A percentile compares a stretch with the other conserved stretches of the same genome.
Conservation (phyloP, 495 filamentous ascomycete species). For the Cercophora sp. region DNA sequence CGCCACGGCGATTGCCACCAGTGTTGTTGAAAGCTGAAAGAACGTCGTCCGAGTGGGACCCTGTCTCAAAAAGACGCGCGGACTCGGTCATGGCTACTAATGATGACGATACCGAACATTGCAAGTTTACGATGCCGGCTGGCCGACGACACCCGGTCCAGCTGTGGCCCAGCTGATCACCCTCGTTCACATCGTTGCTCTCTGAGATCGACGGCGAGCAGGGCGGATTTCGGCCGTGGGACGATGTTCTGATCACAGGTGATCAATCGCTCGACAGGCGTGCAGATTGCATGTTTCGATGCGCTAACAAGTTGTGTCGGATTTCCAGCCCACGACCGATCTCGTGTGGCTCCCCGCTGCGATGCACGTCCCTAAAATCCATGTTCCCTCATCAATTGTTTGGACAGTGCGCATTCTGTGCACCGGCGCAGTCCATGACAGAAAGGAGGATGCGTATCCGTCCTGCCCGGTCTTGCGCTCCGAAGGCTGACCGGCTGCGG, state of each 20-base stretch:
- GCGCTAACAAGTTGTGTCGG: not conserved
- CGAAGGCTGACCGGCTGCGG: too few species aligned
- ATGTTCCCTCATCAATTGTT: not conserved
- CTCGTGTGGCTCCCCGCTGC: not conserved
- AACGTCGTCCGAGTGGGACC: not conserved
- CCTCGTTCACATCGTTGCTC: conserved; percentile 11
- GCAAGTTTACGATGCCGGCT: too few species aligned
- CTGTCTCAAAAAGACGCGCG: not conserved
- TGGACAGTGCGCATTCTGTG: too few species aligned
- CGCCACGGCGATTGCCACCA: conserved; percentile 1
- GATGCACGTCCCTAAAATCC: conserved; percentile 7
- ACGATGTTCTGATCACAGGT: conserved; percentile 7
- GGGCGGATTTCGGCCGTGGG: conserved; percentile 6
- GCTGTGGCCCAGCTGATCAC: conserved; percentile 6
- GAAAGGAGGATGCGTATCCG: too few species aligned
- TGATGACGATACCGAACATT: too few species aligned
- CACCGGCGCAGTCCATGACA: too few species aligned
- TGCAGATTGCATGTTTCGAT: conserved; percentile 14
- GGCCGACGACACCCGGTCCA: too few species aligned
- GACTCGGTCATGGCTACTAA: too few species aligned
- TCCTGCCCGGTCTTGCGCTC: too few species aligned
- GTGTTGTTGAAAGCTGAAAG: not conserved
- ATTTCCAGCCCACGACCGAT: not conserved
- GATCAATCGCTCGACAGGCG: conserved; percentile 10
- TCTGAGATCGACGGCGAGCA: conserved; percentile 14